Evolutionary conservation across 495 filamentous ascomycete genomes (phyloP).

Genomic region (Penicillium cosmopolitanum): DNA sequence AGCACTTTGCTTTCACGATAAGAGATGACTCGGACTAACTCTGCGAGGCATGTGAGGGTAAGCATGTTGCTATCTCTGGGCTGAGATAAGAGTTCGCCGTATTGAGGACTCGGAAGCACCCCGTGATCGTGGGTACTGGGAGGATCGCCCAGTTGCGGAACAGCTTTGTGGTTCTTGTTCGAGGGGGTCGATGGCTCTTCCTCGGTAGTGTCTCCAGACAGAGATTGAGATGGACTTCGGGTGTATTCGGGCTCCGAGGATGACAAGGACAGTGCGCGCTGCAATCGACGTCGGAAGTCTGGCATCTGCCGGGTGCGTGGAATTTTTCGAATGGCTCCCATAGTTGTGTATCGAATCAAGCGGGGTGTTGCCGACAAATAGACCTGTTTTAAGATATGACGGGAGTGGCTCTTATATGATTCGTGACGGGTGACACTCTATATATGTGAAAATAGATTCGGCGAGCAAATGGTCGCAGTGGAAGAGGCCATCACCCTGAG

Average conservation of each 20-base stretch:
- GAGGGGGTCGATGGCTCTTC: neutral
- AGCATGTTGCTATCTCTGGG: neutral
- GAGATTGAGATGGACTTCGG: neutral
- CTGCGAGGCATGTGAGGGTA: neutral
- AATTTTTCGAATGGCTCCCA: neutral
- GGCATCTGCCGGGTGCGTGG: neutral
- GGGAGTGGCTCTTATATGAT: neutral
- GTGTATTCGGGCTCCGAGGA: neutral
- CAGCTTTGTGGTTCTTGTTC: neutral
- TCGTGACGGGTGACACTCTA: neutral
- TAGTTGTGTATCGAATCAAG: slow-evolving; percentile 1
- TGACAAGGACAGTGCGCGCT: neutral
- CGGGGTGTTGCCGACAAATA: neutral
- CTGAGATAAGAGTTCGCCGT: neutral
- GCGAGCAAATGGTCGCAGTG: neutral
- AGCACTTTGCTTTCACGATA: neutral
- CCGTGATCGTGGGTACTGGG: neutral
- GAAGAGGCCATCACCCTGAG: too few species aligned
- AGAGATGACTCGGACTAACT: neutral
- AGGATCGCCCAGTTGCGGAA: neutral
- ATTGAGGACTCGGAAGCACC: neutral
- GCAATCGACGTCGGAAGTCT: neutral
- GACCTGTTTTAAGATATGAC: neutral
- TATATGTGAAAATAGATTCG: neutral
- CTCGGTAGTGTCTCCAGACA: neutral